phyloP scores from a whole-genome alignment of 2,329 filamentous ascomycete genomes.

The Cadophora luteo-olivacea region DNA sequence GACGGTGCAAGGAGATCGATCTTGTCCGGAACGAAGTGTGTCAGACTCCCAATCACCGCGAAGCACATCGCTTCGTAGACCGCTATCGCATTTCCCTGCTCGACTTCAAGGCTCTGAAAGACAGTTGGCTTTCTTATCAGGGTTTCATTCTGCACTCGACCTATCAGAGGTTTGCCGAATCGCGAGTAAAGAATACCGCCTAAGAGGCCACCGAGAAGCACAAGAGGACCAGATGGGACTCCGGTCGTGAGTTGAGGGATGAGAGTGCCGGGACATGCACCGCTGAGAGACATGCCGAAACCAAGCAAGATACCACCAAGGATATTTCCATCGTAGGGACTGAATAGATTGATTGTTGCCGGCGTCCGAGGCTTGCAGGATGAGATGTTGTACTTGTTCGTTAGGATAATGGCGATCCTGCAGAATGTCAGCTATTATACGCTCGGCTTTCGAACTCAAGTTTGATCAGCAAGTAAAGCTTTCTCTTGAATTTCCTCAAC shows the following conservation, averaged over 20 bases:
- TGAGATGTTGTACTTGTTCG: conserved; percentile 49
- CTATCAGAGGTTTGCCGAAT: conserved; percentile 13
- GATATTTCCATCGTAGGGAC: conserved; percentile 68
- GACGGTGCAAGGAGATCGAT: conserved; percentile 27
- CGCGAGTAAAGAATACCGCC: conserved; percentile 58
- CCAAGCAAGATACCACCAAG: conserved; percentile 68
- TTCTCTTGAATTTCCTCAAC: background rate
- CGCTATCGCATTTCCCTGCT: conserved; percentile 21
- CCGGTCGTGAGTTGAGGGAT: conserved; percentile 59
- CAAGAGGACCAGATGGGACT: conserved; percentile 46
- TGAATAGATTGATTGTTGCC: conserved; percentile 49
- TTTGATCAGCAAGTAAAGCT: background rate
- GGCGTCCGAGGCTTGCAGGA: conserved; percentile 42
- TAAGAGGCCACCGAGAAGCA: conserved; percentile 59
- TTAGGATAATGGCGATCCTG: conserved; percentile 55
- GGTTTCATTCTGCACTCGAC: background rate
- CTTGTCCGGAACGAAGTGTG: conserved; percentile 20
- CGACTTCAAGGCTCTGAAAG: conserved; percentile 28
- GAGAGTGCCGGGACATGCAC: conserved; percentile 69
- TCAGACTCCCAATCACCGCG: conserved; percentile 21
- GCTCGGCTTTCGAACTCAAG: background rate
- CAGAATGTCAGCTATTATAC: conserved; percentile 4
- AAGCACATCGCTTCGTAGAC: conserved; percentile 36
- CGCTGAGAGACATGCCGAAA: conserved; percentile 69
- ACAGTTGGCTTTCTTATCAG: conserved; percentile 32